Evolutionary conservation across 2,329 filamentous ascomycete species (phyloP).

Genomic region (Pestalotiopsis sp.): DNA sequence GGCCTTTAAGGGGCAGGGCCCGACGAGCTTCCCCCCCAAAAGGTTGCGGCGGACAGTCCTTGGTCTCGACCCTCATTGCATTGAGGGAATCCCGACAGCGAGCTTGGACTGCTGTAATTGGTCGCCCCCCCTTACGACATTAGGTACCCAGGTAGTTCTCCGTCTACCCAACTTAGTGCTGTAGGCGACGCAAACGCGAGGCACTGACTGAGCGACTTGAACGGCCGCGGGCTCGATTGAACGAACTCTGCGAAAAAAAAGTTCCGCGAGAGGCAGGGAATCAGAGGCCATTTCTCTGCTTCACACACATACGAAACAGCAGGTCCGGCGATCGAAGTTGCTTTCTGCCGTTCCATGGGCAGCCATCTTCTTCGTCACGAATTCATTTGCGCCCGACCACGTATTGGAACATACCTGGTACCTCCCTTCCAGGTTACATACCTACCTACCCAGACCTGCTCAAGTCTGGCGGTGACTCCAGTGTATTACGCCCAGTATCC

Average conservation of each 20-base stretch:
- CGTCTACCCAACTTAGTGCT: not conserved
- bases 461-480: not conserved
- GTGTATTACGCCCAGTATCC: not conserved
- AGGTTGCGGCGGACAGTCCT: not conserved
- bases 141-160: not conserved
- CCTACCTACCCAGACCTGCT: not conserved
- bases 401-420: not conserved
- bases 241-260: not conserved
- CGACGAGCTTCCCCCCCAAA: constrained; percentile 4
- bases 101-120: not conserved
- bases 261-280: not conserved
- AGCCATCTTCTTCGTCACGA: not conserved
- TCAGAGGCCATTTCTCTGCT: not conserved
- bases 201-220: not conserved
- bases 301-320: not conserved
- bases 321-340: not conserved
- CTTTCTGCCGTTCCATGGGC: not conserved
- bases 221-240: not conserved
- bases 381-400: not conserved
- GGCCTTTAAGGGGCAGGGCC: constrained; percentile 8
- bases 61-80: not conserved
- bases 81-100: not conserved
- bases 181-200: not conserved
- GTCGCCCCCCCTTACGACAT: not conserved
- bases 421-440: not conserved